Evolutionary conservation across 805 yeast species (phyloP), one percentile per base, ranked within the genome.

Genomic region (Schizosaccharomyces lindneri): DNA sequence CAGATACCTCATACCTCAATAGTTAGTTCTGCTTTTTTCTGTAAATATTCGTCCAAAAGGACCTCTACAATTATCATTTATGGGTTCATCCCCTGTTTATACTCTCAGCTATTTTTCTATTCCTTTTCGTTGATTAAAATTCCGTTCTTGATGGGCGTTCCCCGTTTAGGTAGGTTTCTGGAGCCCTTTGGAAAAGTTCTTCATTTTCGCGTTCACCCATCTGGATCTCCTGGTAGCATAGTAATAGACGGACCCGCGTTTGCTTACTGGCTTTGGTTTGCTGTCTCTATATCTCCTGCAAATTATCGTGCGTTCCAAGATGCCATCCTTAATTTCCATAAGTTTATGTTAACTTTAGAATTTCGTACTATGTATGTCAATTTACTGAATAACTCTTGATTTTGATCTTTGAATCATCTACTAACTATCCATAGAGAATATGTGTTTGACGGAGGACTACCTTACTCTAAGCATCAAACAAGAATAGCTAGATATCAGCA

Each of bases 171-270:
- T 4, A 6, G 57, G 13, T 51, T 51, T 51, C 27, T 51, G 57
- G 57, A 51, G 36, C 31, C 31, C 15, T 51, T 24, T 29, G 57
- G 57, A 24, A 51, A 21, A 9, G n/a, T 29, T 17, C 15, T 24
- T 19, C 36, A 51, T 21, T 51, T 24, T 29, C n/a, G 1, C 1
- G n/a, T 17, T 9, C n/a, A 5, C 17, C 57, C 57, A 3, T 3
- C 21, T 21, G 57, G 11, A 3, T 17, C 57, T 51, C 36, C 19
- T 51, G 19, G 36, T 3, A 51, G 17, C 13, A 17, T 31, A 31
- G 60, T 57, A 9, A 57, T 57, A n/a, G 60, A 57, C 27, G 60
- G 60, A 6, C 60, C 60, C 3, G 21, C 60, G 11, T 57, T 57
- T 57, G 43, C 60, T 29, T 41, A 32, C 27, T 41, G 60, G 48